Percentiles rank a stretch among this genome's conserved stretches.
Conservation (phyloP, 176 grass and related monocot species). For the Elaeis guineensis region DNA sequence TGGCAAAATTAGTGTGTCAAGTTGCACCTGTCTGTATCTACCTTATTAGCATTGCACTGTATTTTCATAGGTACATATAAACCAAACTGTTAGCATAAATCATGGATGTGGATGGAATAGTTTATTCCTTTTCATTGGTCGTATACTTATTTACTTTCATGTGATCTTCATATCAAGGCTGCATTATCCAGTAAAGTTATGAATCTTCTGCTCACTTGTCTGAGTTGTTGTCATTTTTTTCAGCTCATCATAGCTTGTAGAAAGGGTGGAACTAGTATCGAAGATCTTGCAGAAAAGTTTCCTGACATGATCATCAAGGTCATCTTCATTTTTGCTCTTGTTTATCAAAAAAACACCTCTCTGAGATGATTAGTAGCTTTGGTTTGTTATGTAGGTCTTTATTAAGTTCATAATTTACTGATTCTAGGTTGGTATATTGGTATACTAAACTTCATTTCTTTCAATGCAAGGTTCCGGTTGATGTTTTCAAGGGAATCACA, state of each 20-base stretch:
- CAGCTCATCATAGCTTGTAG: constrained; percentile 96
- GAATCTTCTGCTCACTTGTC: background rate
- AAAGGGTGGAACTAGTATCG: constrained; percentile 97
- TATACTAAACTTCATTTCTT: constrained; percentile 1
- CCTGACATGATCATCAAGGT: constrained; percentile 99
- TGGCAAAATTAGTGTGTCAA: no score
- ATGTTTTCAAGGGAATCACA: constrained; percentile 96
- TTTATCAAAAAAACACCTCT: background rate
- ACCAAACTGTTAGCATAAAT: no score
- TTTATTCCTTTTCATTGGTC: no score
- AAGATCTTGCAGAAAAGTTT: constrained; percentile 96
- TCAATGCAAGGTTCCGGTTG: constrained; percentile 73
- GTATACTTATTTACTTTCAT: no score
- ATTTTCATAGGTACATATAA: no score
- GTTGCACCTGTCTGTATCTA: no score
- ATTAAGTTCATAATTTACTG: no score
- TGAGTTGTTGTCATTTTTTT: constrained; percentile 26
- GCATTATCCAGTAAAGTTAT: background rate
- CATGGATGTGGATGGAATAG: no score
- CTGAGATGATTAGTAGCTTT: background rate
- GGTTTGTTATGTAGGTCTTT: no score
- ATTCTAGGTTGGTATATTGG: background rate
- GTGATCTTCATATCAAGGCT: background rate
- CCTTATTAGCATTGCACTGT: no score
- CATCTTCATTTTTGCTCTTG: background rate